Percentiles rank a stretch among this genome's conserved stretches.
Conservation (phyloP, 345 rosid genomes). For the Moricandia moricandioides region DNA sequence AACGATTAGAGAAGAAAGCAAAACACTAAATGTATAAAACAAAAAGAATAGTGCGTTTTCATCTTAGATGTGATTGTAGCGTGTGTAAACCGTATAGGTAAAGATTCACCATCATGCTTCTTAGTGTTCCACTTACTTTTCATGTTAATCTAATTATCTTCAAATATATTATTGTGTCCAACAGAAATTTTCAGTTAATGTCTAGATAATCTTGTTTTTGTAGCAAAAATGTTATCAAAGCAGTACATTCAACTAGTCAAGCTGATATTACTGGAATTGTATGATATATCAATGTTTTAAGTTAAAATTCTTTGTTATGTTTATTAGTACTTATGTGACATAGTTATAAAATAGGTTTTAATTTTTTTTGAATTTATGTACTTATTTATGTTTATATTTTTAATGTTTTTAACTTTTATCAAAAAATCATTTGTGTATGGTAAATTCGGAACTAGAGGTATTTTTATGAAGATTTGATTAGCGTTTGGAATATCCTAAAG, state of each 20-base stretch:
- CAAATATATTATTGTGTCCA: constrained; percentile 12
- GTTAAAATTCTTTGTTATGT: no score
- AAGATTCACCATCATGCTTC: constrained; percentile 26
- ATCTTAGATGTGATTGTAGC: constrained; percentile 20
- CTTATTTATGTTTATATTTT: no score
- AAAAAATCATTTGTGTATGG: no score
- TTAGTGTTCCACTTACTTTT: constrained; percentile 27
- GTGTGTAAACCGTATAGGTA: constrained; percentile 34
- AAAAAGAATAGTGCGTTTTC: constrained; percentile 32
- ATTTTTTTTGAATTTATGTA: no score
- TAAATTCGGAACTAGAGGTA: no score
- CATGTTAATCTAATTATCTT: constrained; percentile 19
- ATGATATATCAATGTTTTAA: background rate
- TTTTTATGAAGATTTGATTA: no score
- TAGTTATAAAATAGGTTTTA: no score
- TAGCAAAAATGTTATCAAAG: background rate
- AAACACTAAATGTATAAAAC: constrained; percentile 2
- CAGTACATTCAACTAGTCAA: background rate
- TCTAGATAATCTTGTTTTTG: background rate
- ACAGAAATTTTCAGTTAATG: background rate
- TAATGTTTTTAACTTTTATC: no score
- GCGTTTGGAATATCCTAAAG: no score
- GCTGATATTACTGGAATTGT: background rate
- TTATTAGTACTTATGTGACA: no score
- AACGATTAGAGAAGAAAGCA: constrained; percentile 26